phyloP scores from a whole-genome alignment of 2,329 filamentous ascomycete species.

The Cryphonectria carpinicola region DNA sequence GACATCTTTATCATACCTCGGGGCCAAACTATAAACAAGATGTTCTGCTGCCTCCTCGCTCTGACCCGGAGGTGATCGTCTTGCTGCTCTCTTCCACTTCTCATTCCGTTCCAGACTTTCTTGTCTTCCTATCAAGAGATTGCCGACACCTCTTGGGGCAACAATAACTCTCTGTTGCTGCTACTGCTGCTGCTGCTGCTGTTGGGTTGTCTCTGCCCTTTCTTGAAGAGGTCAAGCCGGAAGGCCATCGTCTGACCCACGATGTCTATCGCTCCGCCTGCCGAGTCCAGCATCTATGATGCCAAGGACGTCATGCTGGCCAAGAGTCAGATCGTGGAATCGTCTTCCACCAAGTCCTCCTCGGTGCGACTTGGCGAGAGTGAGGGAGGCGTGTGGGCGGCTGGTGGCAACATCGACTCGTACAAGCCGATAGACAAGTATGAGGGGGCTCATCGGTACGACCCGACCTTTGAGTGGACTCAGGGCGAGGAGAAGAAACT shows the following conservation, averaged over 20 bases:
- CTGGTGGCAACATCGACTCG: constrained; percentile 29
- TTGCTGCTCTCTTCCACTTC: neutral
- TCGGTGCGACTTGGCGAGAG: constrained; percentile 24
- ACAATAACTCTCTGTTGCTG: neutral
- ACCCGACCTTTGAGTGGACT: constrained; percentile 60
- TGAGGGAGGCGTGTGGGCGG: constrained; percentile 25
- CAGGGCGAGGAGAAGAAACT: constrained; percentile 59
- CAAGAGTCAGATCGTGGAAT: constrained; percentile 15
- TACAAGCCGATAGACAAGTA: constrained; percentile 59
- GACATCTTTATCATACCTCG: neutral
- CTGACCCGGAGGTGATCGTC: neutral
- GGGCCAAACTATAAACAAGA: neutral
- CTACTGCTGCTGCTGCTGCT: neutral
- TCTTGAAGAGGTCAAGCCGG: neutral
- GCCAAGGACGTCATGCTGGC: constrained; percentile 18
- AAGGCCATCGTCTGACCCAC: constrained; percentile 1
- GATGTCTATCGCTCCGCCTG: constrained; percentile 7
- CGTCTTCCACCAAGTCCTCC: constrained; percentile 7
- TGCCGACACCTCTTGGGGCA: neutral
- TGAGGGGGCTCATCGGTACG: constrained; percentile 62
- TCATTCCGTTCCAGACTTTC: neutral
- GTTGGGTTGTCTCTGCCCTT: neutral
- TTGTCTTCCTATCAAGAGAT: neutral
- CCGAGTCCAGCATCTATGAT: constrained; percentile 14
- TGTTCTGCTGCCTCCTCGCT: neutral